A percentile compares a stretch with the other conserved stretches of the same genome.
Conservation (phyloP, 2,329 filamentous ascomycete species). For the Esteya vermicola region DNA sequence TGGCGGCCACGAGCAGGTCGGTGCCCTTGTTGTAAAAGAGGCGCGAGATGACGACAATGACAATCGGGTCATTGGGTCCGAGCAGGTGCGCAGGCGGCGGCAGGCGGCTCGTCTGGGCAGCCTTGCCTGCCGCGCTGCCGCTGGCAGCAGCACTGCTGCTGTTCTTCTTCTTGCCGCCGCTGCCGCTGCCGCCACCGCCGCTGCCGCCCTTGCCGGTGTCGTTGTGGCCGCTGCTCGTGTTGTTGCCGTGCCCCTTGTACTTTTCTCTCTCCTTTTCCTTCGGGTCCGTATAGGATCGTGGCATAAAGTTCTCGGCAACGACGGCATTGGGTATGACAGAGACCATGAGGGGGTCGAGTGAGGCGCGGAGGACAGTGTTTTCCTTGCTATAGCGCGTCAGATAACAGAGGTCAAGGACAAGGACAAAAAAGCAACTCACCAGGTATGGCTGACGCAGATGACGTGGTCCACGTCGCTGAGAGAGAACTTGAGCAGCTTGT, state of each 20-base stretch:
- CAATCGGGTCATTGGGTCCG: constrained; percentile 75
- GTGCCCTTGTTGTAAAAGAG: constrained; percentile 99
- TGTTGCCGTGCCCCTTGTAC: neutral
- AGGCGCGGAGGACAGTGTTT: constrained; percentile 89
- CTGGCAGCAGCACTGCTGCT: neutral
- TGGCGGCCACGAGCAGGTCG: constrained; percentile 89
- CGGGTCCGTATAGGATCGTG: constrained; percentile 33
- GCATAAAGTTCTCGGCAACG: constrained; percentile 89
- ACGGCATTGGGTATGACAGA: constrained; percentile 97
- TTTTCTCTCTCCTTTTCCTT: constrained; percentile 18
- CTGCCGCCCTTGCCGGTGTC: neutral
- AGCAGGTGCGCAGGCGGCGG: constrained; percentile 46
- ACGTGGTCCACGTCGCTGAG: constrained; percentile 96
- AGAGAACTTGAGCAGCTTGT: constrained; percentile 92
- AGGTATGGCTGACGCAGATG: constrained; percentile 96
- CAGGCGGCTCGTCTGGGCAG: neutral
- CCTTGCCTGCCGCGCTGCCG: no score
- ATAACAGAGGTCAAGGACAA: neutral
- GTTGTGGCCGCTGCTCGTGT: neutral
- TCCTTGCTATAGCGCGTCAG: constrained; percentile 56
- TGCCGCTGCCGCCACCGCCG: no score
- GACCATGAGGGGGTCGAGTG: constrained; percentile 89
- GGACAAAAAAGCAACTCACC: constrained; percentile 33
- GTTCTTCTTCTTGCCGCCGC: neutral
- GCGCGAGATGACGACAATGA: constrained; percentile 91